Evolutionary conservation across 1,284 basidiomycete genomes (phyloP), one percentile per base, ranked within the genome.

Genomic region (Trichosporon coremiiforme): DNA sequence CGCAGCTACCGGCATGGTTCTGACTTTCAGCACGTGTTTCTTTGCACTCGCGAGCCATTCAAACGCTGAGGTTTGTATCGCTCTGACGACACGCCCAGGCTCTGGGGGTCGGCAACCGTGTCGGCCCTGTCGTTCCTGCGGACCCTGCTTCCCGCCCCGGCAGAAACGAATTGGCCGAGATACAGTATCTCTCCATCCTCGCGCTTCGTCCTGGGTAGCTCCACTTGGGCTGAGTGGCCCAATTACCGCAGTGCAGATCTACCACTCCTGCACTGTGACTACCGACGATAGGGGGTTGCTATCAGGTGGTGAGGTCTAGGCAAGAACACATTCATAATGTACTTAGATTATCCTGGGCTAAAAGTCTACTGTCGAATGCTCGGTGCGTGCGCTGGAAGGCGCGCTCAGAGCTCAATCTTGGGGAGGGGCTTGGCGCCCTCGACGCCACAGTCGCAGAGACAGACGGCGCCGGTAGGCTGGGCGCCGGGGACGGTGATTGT

Each of bases 381-480:
- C n/a, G n/a, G n/a, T n/a, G n/a, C n/a, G n/a, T n/a, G n/a, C n/a
- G n/a, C n/a, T n/a, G n/a, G n/a, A n/a, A n/a, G n/a, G 4, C 6
- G 57, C 5, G 31, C 29, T 60, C 62, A 69, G 57, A 69, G 68
- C 68, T 69, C 68, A 15, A 69, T 62, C 64, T 66, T 69, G 68
- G 64, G 68, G 68, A 68, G 41, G 38, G 68, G 68, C 68, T 69
- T 69, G 64, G 68, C 35, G 36, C 68, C 68, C 15, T 64, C 47
- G 55, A 45, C 50, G 55, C 20, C 38, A 29, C 68, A 69, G 17
- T 57, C 25, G 64, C 68, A 69, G 35, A 69, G 38, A 36, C 68
- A 69, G 55, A 69, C 68, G 20, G 41, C 38, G 20, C 4, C 38
- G 41, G 60, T 66, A 1, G 66, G 36, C 64, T 47, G 20, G 33